Base-by-base conservation (phyloP, 768 basidiomycete species). In the Pisolithus tinctorius region DNA sequence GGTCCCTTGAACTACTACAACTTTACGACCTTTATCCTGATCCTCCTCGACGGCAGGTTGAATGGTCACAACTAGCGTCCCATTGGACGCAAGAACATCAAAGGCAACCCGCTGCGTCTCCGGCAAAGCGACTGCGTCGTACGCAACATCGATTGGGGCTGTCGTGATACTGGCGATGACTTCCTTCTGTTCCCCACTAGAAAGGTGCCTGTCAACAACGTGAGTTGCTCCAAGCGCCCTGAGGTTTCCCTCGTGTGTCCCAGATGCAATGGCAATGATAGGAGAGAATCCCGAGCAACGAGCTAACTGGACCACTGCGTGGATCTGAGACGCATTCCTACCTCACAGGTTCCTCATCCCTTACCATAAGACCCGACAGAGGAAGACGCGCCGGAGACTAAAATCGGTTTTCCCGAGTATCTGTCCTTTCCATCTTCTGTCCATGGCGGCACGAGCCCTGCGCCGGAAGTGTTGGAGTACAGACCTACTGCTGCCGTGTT, bases 341-440 rank as follows among this genome's bases (percentile, higher is more conserved):
- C 16, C 13, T 25, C 9, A 7, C 5, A 16, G 3, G 5, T 13
- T 1, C 20, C 17, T 49, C 43, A 14, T 59, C 67, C 52, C 54
- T 44, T 30, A 74, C 76, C 68, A 40, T 64, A 73, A 63, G 71
- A 71, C 17, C 78, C 78, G 1, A 78, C 76, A 17, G 74, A 74
- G n/a, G 70, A 69, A 4, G 75, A 61, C 4, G 79, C 79, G 20
- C 78, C 79, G 29, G 76, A 56, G 50, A 80, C 67, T 43, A 81
- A 55, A n/a, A 79, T 69, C 1, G 78, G 71, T 8, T 66, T 67
- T 0, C 63, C 72, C 0, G 63, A 51, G 52, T 77, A 77, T 39
- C 67, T 72, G 1, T 63, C 72, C 37, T 54, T 54, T 20, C 68
- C 69, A 0, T 56, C 61, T 5, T 62, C 45, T 1, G 51, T 61